phyloP scores from a whole-genome alignment of 129 eudicot genomes.

The Flaveria robusta region DNA sequence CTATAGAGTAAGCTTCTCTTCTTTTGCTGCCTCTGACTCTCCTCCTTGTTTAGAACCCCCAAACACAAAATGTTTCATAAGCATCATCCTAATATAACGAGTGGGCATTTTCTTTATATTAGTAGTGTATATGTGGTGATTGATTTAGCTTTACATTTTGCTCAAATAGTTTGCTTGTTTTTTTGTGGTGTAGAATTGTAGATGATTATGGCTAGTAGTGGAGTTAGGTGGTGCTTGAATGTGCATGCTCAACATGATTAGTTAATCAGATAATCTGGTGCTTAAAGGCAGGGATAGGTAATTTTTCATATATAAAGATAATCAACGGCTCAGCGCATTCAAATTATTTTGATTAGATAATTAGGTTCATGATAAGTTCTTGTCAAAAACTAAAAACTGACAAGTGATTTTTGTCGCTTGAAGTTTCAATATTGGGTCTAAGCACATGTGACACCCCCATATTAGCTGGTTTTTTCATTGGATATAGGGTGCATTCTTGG shows the following conservation, averaged over 20 bases:
- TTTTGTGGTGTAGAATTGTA: background rate
- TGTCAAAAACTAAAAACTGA: conserved; percentile 1
- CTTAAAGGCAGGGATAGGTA: background rate
- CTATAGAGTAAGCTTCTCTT: too few relatives aligned
- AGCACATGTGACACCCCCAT: background rate
- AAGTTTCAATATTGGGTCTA: background rate
- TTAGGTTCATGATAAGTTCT: background rate
- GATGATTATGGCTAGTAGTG: background rate
- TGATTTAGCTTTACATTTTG: background rate
- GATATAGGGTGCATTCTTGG: conserved; percentile 11
- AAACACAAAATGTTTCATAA: background rate
- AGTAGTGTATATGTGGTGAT: background rate
- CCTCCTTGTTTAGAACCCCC: background rate
- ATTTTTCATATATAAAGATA: background rate
- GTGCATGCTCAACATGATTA: background rate
- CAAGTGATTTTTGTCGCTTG: background rate
- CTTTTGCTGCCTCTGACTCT: too few relatives aligned
- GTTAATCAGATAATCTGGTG: conserved; percentile 12
- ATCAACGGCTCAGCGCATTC: background rate
- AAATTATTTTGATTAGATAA: background rate
- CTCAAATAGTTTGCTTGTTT: background rate
- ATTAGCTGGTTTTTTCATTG: background rate
- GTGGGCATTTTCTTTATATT: background rate
- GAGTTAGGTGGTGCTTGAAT: background rate
- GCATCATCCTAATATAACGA: background rate